These are phyloP conservation scores for Sisymbrium altissimum DNA, from an alignment of 345 rosid genomes.

Conservation along the genomic window DNA sequence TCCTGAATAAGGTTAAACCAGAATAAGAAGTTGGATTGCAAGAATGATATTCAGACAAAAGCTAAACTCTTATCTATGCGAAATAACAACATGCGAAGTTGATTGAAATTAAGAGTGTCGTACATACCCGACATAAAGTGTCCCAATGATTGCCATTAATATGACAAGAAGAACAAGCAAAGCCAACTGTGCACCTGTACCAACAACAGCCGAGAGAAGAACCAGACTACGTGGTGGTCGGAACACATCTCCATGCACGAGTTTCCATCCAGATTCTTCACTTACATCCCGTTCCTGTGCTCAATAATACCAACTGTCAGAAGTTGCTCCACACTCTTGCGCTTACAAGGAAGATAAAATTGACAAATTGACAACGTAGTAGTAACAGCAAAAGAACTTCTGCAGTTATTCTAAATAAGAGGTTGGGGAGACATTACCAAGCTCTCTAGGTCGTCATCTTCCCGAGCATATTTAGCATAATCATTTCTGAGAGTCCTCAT, in stretches of 20 bases:
- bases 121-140: constrained; percentile 88
- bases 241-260: constrained; percentile 98
- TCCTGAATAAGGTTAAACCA: constrained; percentile 19
- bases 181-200: constrained; percentile 94
- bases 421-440: constrained; percentile 52
- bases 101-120: neutral
- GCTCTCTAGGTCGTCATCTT: constrained; percentile 92
- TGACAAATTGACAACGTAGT: neutral
- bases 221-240: constrained; percentile 67
- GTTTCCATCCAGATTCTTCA: constrained; percentile 99
- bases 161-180: constrained; percentile 92
- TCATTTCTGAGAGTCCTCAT: constrained; percentile 96
- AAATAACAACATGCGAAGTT: neutral
- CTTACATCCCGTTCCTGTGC: constrained; percentile 92
- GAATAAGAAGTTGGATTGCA: neutral
- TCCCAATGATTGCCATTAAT: constrained; percentile 86
- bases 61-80: neutral
- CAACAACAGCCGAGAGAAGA: constrained; percentile 88
- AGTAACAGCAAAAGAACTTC: neutral
- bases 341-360: neutral
- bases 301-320: constrained; percentile 13
- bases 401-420: neutral
- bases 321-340: neutral
- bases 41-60: neutral
- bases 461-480: constrained; percentile 94